A percentile compares a stretch with the other conserved stretches of the same genome.
Conservation (phyloP, 305 asterid genomes). For the Fraxinus latifolia region DNA sequence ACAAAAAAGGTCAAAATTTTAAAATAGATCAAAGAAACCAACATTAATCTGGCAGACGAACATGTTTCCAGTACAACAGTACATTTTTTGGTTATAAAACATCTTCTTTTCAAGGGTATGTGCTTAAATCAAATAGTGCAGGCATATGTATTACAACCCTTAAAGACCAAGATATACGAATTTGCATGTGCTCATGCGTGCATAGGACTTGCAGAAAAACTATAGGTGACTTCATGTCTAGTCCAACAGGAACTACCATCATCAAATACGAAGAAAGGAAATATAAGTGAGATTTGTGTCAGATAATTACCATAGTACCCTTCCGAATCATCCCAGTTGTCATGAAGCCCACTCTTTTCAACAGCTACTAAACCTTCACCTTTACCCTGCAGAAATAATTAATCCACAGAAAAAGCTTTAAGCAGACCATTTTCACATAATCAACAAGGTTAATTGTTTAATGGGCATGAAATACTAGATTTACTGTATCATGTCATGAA, state of each 20-base stretch:
- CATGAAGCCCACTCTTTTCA: constrained; percentile 79
- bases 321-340: constrained; percentile 99
- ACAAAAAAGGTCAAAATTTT: not conserved
- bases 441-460: not conserved
- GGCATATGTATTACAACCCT: not conserved
- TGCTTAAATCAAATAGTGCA: constrained; percentile 4
- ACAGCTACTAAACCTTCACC: constrained; percentile 62
- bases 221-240: not conserved
- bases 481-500: not conserved
- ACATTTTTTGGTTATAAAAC: constrained; percentile 8
- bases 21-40: not conserved
- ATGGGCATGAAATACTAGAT: not conserved
- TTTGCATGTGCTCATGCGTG: not conserved
- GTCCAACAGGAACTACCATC: constrained; percentile 8
- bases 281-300: constrained; percentile 1
- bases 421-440: not conserved
- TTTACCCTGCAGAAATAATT: constrained; percentile 55
- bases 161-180: not conserved
- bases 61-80: not conserved
- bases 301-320: constrained; percentile 83
- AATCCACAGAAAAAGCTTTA: constrained; percentile 8
- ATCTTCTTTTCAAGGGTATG: constrained; percentile 5
- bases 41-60: not conserved
- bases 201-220: not conserved
- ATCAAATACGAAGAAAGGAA: constrained; percentile 19